A percentile compares a stretch with the other conserved stretches of the same genome.
Evolutionary conservation across 805 yeast genomes (phyloP).

Genomic region (Starmerella sp.): DNA sequence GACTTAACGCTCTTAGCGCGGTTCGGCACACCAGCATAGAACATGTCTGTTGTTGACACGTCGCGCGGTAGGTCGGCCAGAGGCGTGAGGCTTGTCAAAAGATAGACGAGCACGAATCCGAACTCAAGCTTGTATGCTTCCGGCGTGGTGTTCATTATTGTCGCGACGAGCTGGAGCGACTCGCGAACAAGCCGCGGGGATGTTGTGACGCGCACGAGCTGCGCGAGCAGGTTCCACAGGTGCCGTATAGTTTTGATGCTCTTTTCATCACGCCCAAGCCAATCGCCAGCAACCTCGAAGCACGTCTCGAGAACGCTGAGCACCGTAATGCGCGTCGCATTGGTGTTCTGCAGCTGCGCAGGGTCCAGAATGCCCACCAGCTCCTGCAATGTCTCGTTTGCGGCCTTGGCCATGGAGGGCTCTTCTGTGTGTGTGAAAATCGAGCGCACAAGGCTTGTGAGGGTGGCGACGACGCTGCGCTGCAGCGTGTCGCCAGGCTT

Average conservation of each 20-base stretch:
- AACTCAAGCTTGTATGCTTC: constrained; percentile 63
- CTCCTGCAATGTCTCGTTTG: neutral
- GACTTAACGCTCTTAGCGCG: constrained; percentile 46
- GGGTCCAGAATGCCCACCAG: constrained; percentile 74
- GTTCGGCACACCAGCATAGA: constrained; percentile 33
- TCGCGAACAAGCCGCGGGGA: constrained; percentile 62
- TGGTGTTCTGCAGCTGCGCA: constrained; percentile 45
- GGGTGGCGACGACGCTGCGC: constrained; percentile 54
- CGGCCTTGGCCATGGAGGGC: constrained; percentile 34
- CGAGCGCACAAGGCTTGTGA: constrained; percentile 14
- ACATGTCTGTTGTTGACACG: constrained; percentile 30
- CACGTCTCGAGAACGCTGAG: constrained; percentile 63
- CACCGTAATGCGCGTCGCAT: constrained; percentile 75
- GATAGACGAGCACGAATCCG: constrained; percentile 40
- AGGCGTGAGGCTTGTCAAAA: constrained; percentile 31
- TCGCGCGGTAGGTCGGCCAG: constrained; percentile 31
- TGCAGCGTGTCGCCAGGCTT: constrained; percentile 82
- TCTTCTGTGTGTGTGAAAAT: constrained; percentile 11
- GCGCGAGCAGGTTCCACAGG: constrained; percentile 75
- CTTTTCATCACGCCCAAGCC: constrained; percentile 49
- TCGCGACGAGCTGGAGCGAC: constrained; percentile 62
- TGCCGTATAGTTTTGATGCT: constrained; percentile 59
- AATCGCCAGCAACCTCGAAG: constrained; percentile 67
- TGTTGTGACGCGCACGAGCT: constrained; percentile 56
- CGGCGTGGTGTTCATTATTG: constrained; percentile 58